A percentile compares a stretch with the other conserved stretches of the same genome.
These are phyloP conservation scores for Gnomoniopsis smithogilvyi DNA, from an alignment of 2,329 filamentous ascomycete species.

Conservation along the genomic window DNA sequence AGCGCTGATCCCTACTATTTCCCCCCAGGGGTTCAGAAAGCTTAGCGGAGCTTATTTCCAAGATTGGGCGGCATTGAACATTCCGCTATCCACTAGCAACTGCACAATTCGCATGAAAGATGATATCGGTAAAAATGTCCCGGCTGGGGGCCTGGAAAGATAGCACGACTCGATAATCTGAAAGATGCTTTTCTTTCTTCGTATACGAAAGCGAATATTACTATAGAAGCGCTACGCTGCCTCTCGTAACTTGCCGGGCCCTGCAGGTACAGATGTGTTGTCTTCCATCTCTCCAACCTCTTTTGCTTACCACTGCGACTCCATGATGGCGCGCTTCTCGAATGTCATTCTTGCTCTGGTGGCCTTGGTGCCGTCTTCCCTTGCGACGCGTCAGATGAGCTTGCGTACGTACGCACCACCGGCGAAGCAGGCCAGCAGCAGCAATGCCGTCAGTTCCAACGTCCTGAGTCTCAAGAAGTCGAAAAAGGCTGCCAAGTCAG, in stretches of 20 bases:
- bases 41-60: no score
- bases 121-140: no score
- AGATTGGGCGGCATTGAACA: no score
- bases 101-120: no score
- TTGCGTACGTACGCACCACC: neutral
- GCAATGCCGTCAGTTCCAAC: conserved; percentile 3
- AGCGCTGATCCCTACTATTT: no score
- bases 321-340: conserved; percentile 1
- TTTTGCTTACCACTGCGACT: neutral
- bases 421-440: conserved; percentile 1
- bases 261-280: neutral
- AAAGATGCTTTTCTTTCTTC: no score
- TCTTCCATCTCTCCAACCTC: neutral
- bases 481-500: conserved; percentile 2
- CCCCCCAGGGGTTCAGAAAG: no score
- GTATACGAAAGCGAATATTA: no score
- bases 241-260: neutral
- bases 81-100: no score
- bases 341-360: neutral
- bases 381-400: neutral
- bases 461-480: conserved; percentile 4
- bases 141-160: no score
- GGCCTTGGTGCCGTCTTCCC: neutral
- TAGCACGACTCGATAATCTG: no score
- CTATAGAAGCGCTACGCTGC: neutral